These are phyloP conservation scores for Petunia secreta DNA, from an alignment of 257 asterid genomes.

Conservation along the genomic window DNA sequence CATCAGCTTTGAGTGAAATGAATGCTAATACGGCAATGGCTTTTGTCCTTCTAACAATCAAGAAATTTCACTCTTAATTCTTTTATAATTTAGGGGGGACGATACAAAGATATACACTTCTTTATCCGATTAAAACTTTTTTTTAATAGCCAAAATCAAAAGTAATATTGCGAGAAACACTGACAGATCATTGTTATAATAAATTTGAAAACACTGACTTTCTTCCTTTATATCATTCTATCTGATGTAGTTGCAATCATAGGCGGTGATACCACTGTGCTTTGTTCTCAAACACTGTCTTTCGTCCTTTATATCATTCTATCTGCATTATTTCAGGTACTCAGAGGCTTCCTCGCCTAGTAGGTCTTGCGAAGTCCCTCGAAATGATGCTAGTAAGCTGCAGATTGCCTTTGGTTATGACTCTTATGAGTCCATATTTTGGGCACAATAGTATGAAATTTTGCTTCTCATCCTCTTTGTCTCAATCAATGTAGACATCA, in stretches of 20 bases:
- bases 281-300: not conserved
- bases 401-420: constrained; percentile 17
- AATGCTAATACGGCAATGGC: not conserved
- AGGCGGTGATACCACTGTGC: not conserved
- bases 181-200: not conserved
- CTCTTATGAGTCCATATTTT: not conserved
- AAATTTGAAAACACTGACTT: not conserved
- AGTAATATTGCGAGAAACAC: constrained; percentile 3
- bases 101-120: not conserved
- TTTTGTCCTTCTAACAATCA: not conserved
- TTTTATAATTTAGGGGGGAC: not conserved
- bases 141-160: not conserved
- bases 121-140: not conserved
- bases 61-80: not conserved
- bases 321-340: constrained; percentile 61
- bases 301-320: constrained; percentile 11
- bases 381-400: constrained; percentile 94
- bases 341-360: constrained; percentile 98
- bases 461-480: not conserved
- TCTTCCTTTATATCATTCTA: no score
- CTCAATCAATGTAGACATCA: constrained; percentile 64
- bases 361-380: constrained; percentile 92
- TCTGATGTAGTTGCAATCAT: not conserved
- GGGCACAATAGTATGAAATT: not conserved
- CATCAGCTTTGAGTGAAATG: not conserved